These are phyloP conservation scores for Mortierella sp. DNA, from an alignment of 371 early-diverging fungal species.

Conservation along the genomic window DNA sequence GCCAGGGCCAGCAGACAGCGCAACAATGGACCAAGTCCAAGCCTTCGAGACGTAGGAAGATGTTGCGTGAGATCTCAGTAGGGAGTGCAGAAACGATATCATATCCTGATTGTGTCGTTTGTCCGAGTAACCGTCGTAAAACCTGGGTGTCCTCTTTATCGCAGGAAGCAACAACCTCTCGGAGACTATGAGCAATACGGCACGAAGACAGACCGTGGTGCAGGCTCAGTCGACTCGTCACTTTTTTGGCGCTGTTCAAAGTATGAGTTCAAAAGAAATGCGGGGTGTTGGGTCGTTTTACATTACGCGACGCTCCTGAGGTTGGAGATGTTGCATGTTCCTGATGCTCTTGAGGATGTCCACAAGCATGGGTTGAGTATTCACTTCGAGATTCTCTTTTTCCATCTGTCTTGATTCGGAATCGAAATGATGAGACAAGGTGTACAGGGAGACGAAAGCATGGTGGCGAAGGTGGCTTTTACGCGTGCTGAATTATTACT, in stretches of 20 bases:
- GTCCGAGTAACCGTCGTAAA: slow-evolving; percentile 23
- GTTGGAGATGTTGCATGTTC: slow-evolving; percentile 12
- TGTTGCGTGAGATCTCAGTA: slow-evolving; percentile 17
- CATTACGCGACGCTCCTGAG: slow-evolving; percentile 48
- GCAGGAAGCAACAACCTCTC: slow-evolving; percentile 25
- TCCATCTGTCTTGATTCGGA: slow-evolving; percentile 1
- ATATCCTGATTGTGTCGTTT: slow-evolving; percentile 28
- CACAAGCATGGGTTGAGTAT: slow-evolving; percentile 2
- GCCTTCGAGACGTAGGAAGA: slow-evolving; percentile 28
- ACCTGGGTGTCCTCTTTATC: slow-evolving; percentile 25
- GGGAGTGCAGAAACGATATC: slow-evolving; percentile 38
- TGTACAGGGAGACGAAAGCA: too few species aligned
- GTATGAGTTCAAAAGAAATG: too few species aligned
- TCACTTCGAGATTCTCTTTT: neutral
- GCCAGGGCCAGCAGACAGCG: slow-evolving; percentile 38
- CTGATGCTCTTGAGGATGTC: slow-evolving; percentile 30
- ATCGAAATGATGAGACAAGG: too few species aligned
- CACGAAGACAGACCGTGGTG: too few species aligned
- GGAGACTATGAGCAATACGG: slow-evolving; percentile 13
- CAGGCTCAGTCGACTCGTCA: too few species aligned
- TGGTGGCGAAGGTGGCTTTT: too few species aligned
- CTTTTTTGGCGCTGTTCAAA: too few species aligned
- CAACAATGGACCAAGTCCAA: slow-evolving; percentile 40
- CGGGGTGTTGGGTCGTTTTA: slow-evolving; percentile 16
- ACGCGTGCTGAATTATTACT: too few species aligned